Evolutionary conservation across 2,329 filamentous ascomycete genomes (phyloP).

Genomic region (Neofusicoccum laricinum): DNA sequence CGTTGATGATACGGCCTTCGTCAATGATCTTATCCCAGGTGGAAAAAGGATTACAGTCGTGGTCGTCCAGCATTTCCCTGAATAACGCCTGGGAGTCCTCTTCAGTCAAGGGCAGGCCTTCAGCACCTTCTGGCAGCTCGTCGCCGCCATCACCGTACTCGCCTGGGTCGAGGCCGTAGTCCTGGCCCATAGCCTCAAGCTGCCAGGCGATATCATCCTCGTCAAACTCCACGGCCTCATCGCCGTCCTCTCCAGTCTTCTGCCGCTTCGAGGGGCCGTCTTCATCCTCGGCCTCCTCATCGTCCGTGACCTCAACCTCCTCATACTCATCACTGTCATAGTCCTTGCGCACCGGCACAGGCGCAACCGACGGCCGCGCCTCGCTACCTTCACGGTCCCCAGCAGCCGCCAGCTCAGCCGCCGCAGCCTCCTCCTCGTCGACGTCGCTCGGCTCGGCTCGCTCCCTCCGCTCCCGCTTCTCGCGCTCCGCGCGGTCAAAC

Average conservation of each 20-base stretch:
- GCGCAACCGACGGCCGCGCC: conserved; percentile 23
- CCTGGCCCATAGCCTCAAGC: conserved; percentile 80
- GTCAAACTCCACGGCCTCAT: conserved; percentile 70
- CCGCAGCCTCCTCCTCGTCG: conserved; percentile 31
- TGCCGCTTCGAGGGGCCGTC: conserved; percentile 50
- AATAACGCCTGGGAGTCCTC: conserved; percentile 77
- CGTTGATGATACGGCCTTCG: conserved; percentile 76
- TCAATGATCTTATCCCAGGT: conserved; percentile 90
- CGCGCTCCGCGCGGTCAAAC: conserved; percentile 70
- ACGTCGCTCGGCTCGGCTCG: conserved; percentile 42
- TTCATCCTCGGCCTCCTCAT: conserved; percentile 44
- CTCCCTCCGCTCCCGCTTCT: conserved; percentile 56
- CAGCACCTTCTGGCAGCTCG: conserved; percentile 67
- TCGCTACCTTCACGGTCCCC: conserved; percentile 25
- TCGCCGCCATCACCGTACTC: conserved; percentile 70
- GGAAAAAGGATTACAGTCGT: conserved; percentile 77
- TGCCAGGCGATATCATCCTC: conserved; percentile 95
- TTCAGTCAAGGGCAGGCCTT: conserved; percentile 67
- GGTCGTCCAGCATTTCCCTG: conserved; percentile 81
- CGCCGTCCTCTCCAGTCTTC: conserved; percentile 46
- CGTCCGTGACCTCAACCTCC: conserved; percentile 69
- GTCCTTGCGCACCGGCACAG: conserved; percentile 30
- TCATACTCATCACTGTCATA: conserved; percentile 72
- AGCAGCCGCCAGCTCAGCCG: conserved; percentile 23
- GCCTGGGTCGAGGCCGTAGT: conserved; percentile 74